Percentiles rank a stretch among this genome's conserved stretches.
phyloP scores from a whole-genome alignment of 2,329 filamentous ascomycete genomes.

The Aspergillus luchuensis region DNA sequence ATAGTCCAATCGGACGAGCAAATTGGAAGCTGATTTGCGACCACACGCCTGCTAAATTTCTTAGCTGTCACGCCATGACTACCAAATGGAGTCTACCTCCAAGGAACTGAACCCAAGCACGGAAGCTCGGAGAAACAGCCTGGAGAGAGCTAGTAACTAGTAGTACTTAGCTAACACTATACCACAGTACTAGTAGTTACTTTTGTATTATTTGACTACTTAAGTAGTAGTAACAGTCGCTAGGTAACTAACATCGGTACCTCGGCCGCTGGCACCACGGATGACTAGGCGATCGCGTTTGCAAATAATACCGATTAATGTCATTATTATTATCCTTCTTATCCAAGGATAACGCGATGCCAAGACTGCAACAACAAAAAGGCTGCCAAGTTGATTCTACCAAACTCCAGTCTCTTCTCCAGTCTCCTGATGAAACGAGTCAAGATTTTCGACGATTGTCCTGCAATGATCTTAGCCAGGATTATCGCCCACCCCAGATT shows the following conservation, averaged over 20 bases:
- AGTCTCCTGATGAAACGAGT: background rate
- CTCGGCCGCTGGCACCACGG: background rate
- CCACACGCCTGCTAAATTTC: conserved; percentile 17
- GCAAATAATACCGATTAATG: conserved; percentile 1
- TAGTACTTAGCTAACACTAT: background rate
- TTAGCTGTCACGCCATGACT: conserved; percentile 24
- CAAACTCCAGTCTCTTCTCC: background rate
- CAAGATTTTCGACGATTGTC: background rate
- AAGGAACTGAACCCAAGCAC: conserved; percentile 10
- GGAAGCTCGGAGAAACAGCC: conserved; percentile 20
- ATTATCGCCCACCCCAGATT: background rate
- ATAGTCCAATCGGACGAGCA: conserved; percentile 13
- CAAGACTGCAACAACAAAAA: background rate
- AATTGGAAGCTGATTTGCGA: conserved; percentile 23
- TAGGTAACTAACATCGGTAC: background rate
- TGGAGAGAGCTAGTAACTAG: conserved; percentile 13
- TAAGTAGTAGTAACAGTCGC: background rate
- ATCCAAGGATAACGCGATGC: background rate
- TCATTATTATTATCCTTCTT: background rate
- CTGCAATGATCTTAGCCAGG: background rate
- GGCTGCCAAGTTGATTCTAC: background rate
- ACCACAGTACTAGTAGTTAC: too few species aligned
- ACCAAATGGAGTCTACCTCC: conserved; percentile 6
- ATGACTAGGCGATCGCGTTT: background rate
- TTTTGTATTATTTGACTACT: background rate